phyloP scores from a whole-genome alignment of 1,284 basidiomycete genomes.

The Leucoagaricus sp. region DNA sequence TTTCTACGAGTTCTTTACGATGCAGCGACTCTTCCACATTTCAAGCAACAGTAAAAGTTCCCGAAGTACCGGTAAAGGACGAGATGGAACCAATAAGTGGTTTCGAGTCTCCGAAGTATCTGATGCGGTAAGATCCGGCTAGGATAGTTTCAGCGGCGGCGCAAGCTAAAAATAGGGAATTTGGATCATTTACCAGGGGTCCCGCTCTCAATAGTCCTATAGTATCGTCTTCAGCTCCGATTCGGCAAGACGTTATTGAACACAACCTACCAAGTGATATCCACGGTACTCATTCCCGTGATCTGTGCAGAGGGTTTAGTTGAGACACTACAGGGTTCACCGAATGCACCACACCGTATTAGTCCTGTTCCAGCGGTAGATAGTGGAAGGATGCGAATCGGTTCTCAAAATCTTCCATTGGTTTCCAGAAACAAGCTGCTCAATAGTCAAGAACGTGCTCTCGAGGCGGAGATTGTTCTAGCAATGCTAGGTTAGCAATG shows the following conservation, averaged over 20 bases:
- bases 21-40: constrained; percentile 14
- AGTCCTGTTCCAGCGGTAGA: constrained; percentile 66
- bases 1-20: too few relatives aligned
- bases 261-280: constrained; percentile 57
- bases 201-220: constrained; percentile 64
- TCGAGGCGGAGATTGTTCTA: constrained; percentile 81
- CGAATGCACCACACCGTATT: constrained; percentile 44
- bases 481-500: constrained; percentile 4
- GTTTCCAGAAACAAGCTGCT: constrained; percentile 46
- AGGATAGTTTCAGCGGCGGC: constrained; percentile 5
- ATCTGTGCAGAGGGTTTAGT: constrained; percentile 35
- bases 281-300: constrained; percentile 62
- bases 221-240: constrained; percentile 10
- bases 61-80: constrained; percentile 63
- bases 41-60: constrained; percentile 56
- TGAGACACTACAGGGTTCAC: constrained; percentile 5
- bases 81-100: constrained; percentile 59
- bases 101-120: constrained; percentile 78
- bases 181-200: constrained; percentile 48
- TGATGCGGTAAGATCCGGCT: constrained; percentile 72
- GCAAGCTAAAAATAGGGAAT: constrained; percentile 13
- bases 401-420: constrained; percentile 64
- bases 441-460: constrained; percentile 71
- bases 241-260: constrained; percentile 20
- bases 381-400: constrained; percentile 82